Base-by-base conservation (phyloP, 2,329 filamentous ascomycete genomes). In the Fusarium sp. region DNA sequence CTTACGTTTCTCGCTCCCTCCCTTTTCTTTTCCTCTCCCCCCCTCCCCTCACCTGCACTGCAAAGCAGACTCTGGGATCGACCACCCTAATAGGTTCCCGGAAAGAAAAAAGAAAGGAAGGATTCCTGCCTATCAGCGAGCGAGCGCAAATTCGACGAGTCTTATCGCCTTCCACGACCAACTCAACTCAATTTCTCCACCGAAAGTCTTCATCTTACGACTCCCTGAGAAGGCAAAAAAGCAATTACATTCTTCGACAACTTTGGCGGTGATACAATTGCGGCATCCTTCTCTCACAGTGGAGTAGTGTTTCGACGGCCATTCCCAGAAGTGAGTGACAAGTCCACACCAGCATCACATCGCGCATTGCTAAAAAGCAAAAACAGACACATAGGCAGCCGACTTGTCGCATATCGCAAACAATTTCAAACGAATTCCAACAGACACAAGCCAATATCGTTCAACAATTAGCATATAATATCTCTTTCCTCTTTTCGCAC, bases 351-450 rank as follows among this genome's bases (percentile, higher is more conserved):
- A 74, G 57, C 56, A 70, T 68, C 53, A 72, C 72, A 67, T 75
- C 56, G 65, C 69, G 66, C 67, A 57, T 66, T 65, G 65, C 71
- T 71, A 75, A 75, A 75, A 70, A 73, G 60, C 60, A 65, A 52
- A 65, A 69, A 54, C 58, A 75, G 71, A 75, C 64, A 61, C 57
- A 69, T 73, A 62, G 48, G 65, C 68, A 68, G 53, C 50, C 70
- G 68, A 69, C 73, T 70, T 65, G 52, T 65, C 65, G 65, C 60
- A 71, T 65, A 67, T 56, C 26, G 62, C 46, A 64, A 67, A 28
- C 26, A 49, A 14, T 53, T 50, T 23, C 52, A 62, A 65, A 42
- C 64, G 37, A 69, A 37, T 42, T 44, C 31, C 34, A 63, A 59
- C 30, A 67, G 48, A 25, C 28, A 26, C 14, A 61, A 46, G n/a